A percentile compares a stretch with the other conserved stretches of the same genome.
These are phyloP conservation scores for Tetratostichococcus sp. DNA, from an alignment of 139 green algal species.

Conservation along the genomic window DNA sequence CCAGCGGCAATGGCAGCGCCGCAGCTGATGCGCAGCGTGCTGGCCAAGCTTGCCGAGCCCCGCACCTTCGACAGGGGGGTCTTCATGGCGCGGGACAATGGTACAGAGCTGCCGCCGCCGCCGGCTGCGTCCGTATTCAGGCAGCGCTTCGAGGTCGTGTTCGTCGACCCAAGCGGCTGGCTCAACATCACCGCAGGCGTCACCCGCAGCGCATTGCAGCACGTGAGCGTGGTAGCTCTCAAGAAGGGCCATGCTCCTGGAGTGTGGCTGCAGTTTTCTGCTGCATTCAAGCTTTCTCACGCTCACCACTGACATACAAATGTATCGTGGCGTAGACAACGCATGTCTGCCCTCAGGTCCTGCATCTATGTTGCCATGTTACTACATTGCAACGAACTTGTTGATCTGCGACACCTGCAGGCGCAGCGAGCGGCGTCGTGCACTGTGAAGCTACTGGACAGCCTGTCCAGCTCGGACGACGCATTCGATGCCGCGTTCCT, in stretches of 20 bases:
- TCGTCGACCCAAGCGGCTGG: conserved; percentile 61
- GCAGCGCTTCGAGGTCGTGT: conserved; percentile 32
- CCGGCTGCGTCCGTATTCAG: conserved; percentile 29
- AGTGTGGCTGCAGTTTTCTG: too few relatives aligned
- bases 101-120: not conserved
- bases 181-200: conserved; percentile 56
- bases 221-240: conserved; percentile 14
- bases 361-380: too few relatives aligned
- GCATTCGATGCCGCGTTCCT: conserved; percentile 52
- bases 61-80: conserved; percentile 39
- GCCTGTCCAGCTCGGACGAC: conserved; percentile 33
- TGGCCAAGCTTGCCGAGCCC: conserved; percentile 42
- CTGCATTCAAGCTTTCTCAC: too few relatives aligned
- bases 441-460: conserved; percentile 39
- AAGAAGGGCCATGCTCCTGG: too few relatives aligned
- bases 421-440: conserved; percentile 22
- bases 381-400: not conserved
- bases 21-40: conserved; percentile 47
- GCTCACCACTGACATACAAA: too few relatives aligned
- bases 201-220: conserved; percentile 28
- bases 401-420: conserved; percentile 14
- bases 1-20: conserved; percentile 42
- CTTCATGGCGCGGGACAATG: conserved; percentile 22
- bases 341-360: too few relatives aligned
- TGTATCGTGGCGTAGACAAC: too few relatives aligned